Base-by-base conservation (phyloP, 2,329 filamentous ascomycete species). In the Aquanectria penicillioides region DNA sequence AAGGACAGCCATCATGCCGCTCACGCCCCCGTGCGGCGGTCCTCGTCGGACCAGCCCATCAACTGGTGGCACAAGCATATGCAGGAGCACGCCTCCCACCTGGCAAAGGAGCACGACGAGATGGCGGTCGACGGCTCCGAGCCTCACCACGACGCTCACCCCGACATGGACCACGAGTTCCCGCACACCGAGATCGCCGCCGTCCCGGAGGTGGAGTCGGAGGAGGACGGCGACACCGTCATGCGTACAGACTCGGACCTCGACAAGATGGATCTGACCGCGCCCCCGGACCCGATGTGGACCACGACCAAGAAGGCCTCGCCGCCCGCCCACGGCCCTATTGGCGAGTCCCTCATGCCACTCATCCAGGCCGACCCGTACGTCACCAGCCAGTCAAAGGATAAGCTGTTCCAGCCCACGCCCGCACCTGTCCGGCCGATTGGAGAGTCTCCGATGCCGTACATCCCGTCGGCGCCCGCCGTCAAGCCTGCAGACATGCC, bases 21-120 rank as follows among this genome's bases (percentile, higher is more conserved):
- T n/a, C 74, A 77, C 36, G 57, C 41, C 10, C 53, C 48, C 37
- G 40, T 72, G 22, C 80, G 85, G 57, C 83, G 86, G 34, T 86
- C 88, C 69, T 87, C 86, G 41, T 89, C 86, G 2, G 84, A 86
- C 46, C 81, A 87, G 66, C 83, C 85, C 48, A 80, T 89, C 67
- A 83, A 83, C 49, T 94, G 91, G 88, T 92, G 93, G 71, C 83
- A 95, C 70, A 85, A 89, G 68, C 89, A 93, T 67, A 91, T 95
- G 90, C 90, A 92, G 66, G 85, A 89, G 67, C 90, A 94, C 74
- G 90, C 88, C 48, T 86, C 92, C 66, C 81, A 88, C 67, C 74
- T 88, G 44, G 83, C 87, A 61, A 77, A 82, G 65, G 81, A 81
- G 36, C 77, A 68, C 2, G 65, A 70, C 26, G 70, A 64, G 1